Evolutionary conservation across 148 eudicot genomes (phyloP).

Genomic region (Polygonum aviculare): DNA sequence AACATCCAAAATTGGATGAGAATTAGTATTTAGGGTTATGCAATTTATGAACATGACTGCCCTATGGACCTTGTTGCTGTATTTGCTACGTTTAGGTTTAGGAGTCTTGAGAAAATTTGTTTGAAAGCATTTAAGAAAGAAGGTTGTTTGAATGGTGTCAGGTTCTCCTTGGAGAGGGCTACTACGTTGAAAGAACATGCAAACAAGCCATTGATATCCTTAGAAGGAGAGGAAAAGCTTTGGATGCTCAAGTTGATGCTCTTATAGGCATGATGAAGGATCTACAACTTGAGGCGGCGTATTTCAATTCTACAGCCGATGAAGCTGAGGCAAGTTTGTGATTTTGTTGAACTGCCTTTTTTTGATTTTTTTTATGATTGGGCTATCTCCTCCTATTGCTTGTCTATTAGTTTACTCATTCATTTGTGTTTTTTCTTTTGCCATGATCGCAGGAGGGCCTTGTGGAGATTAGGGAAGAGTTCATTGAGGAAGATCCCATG

Average conservation of each 20-base stretch:
- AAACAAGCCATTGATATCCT: constrained; percentile 84
- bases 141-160: constrained; percentile 17
- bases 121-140: background rate
- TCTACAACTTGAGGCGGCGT: constrained; percentile 69
- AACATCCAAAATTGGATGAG: background rate
- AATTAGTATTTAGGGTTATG: background rate
- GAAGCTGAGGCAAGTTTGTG: constrained; percentile 56
- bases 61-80: background rate
- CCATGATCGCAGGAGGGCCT: constrained; percentile 63
- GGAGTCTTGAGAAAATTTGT: background rate
- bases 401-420: too few relatives aligned
- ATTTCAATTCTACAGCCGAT: constrained; percentile 68
- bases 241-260: constrained; percentile 62
- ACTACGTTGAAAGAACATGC: constrained; percentile 79
- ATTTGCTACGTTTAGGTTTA: background rate
- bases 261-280: constrained; percentile 63
- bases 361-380: background rate
- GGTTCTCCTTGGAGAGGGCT: constrained; percentile 88
- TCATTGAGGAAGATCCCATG: constrained; percentile 38
- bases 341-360: background rate
- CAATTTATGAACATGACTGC: too few relatives aligned
- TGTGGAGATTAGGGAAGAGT: constrained; percentile 82
- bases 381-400: background rate
- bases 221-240: constrained; percentile 65
- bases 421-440: constrained; percentile 6